Evolutionary conservation across 2,329 filamentous ascomycete species (phyloP).

Genomic region (Leptographium flavum): DNA sequence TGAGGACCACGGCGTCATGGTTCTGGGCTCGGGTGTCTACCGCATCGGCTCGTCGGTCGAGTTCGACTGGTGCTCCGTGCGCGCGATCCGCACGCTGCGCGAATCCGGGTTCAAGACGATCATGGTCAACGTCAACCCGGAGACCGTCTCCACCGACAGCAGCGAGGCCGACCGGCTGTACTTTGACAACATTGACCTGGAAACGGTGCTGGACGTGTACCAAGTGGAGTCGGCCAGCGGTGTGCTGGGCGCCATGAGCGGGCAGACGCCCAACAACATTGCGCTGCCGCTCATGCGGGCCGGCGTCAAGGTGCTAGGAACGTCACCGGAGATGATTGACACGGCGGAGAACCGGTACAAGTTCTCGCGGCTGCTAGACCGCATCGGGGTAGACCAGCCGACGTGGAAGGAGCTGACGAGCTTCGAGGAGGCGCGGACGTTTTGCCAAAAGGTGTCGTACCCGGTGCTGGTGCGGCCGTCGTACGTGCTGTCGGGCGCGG

Average conservation of each 20-base stretch:
- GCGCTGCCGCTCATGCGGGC: conserved; percentile 76
- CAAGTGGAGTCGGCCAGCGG: conserved; percentile 70
- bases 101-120: conserved; percentile 80
- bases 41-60: conserved; percentile 95
- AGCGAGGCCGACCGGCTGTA: conserved; percentile 91
- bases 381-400: conserved; percentile 88
- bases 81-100: conserved; percentile 81
- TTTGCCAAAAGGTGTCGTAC: conserved; percentile 81
- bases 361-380: conserved; percentile 94
- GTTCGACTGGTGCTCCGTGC: conserved; percentile 97
- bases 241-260: conserved; percentile 90
- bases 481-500: conserved; percentile 90
- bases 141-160: conserved; percentile 82
- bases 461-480: conserved; percentile 91
- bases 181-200: conserved; percentile 87
- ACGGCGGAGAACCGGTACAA: conserved; percentile 96
- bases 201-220: conserved; percentile 88
- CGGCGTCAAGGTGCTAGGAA: conserved; percentile 86
- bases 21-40: conserved; percentile 90
- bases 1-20: conserved; percentile 87
- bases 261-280: conserved; percentile 96
- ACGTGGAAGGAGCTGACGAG: conserved; percentile 97
- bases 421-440: conserved; percentile 75
- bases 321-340: conserved; percentile 98
- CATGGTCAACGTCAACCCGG: conserved; percentile 84